Percentiles rank a stretch among this genome's conserved stretches.
These are phyloP conservation scores for Ceratocystis variospora DNA, from an alignment of 2,329 filamentous ascomycete species.

Conservation along the genomic window DNA sequence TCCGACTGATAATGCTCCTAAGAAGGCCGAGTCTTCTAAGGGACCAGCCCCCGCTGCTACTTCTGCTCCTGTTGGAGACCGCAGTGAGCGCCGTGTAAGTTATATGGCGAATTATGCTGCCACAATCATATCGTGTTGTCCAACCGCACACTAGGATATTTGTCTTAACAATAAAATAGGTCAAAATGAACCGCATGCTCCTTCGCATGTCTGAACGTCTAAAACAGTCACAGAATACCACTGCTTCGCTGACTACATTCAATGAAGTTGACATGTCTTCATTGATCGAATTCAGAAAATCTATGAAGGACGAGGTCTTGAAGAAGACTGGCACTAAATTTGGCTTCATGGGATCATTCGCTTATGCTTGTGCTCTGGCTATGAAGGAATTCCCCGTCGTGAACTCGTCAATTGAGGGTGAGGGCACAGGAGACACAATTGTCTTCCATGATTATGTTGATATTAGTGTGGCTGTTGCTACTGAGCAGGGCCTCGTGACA, in stretches of 20 bases:
- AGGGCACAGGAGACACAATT: slow-evolving; percentile 89
- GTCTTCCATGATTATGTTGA: slow-evolving; percentile 98
- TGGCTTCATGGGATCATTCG: slow-evolving; percentile 99
- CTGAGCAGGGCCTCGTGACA: slow-evolving; percentile 92
- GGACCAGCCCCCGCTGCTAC: slow-evolving; percentile 20
- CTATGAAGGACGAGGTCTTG: slow-evolving; percentile 91
- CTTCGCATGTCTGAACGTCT: slow-evolving; percentile 91
- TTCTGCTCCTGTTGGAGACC: slow-evolving; percentile 47
- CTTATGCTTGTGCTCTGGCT: slow-evolving; percentile 73
- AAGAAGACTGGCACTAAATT: slow-evolving; percentile 97
- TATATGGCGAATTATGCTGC: background rate
- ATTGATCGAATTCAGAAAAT: slow-evolving; percentile 90
- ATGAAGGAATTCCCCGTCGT: slow-evolving; percentile 92
- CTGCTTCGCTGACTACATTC: slow-evolving; percentile 92
- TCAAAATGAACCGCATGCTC: slow-evolving; percentile 99
- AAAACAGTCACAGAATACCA: slow-evolving; percentile 98
- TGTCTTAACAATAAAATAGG: slow-evolving; percentile 35
- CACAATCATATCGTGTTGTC: no score
- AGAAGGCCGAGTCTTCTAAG: slow-evolving; percentile 20
- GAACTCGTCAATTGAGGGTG: slow-evolving; percentile 93
- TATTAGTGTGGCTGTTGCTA: slow-evolving; percentile 91
- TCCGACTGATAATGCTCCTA: slow-evolving; percentile 7
- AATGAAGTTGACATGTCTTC: slow-evolving; percentile 99
- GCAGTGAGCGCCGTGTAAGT: slow-evolving; percentile 77
- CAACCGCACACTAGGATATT: background rate